Evolutionary conservation across 83 land plant species (phyloP), one percentile per base, ranked within the genome.

Genomic region (Thuja plicata): DNA sequence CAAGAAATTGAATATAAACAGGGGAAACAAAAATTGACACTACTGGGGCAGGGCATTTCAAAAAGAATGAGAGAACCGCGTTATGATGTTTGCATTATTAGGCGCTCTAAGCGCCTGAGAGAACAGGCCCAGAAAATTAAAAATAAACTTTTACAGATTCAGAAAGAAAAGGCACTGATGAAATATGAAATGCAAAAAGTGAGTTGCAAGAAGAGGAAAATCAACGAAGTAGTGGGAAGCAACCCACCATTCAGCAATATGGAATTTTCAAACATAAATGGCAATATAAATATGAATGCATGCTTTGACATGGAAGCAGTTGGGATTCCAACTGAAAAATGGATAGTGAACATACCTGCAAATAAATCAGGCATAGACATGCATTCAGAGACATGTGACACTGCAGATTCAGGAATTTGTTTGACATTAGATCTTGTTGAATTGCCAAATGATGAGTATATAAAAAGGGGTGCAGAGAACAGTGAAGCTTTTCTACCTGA

Each of bases 1-100:
- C 52, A 27, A 82, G 85, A 82, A 82, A 45, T 82, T 82, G 85
- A 82, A n/a, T 82, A 82, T 82, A 46, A 5, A 43, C 54, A n/a
- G 85, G 52, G 43, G 54, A 45, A 82, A 82, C 50, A 82, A 82
- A 82, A n/a, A 82, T n/a, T 82, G 48, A 52, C 32, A 27, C 11
- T 45, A 11, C 34, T 27, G 10, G 52, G 54, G 48, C 48, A 43
- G 45, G 41, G 46, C 55, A 82, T 32, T 12, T 82, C 34, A 82
- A 82, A 82, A 52, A 82, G 85, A 82, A 43, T 43, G 50, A 46
- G 54, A 82, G 85, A 82, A 19, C 85, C 50, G 27, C 1, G 10
- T 43, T 27, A 11, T 46, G 85, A 82, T 27, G 5, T 46, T 27
- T 12, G 48, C 15, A 11, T 11, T 24, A 12, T 46, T n/a, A 82